phyloP scores from a whole-genome alignment of 2,329 filamentous ascomycete genomes.

The Cladosporium sp. region DNA sequence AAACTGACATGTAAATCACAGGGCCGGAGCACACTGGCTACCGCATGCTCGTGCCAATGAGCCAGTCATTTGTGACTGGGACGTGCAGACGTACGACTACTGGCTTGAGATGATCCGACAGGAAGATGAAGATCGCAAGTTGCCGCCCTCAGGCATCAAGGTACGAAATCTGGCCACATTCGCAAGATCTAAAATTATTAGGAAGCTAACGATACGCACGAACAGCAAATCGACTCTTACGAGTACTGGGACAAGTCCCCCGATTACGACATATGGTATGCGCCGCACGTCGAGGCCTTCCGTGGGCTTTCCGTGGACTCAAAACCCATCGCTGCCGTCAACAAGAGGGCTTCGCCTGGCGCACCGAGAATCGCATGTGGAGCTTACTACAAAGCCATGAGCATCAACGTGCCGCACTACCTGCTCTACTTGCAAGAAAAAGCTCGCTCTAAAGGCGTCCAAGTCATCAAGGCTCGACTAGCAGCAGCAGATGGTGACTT shows the following conservation, averaged over 20 bases:
- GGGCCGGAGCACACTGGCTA: constrained; percentile 54
- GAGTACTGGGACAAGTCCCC: constrained; percentile 33
- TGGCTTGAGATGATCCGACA: constrained; percentile 41
- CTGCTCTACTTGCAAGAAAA: constrained; percentile 40
- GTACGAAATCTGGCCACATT: constrained; percentile 18
- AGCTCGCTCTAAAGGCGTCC: constrained; percentile 33
- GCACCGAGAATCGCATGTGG: constrained; percentile 30
- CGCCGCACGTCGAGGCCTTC: constrained; percentile 41
- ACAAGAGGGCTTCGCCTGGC: constrained; percentile 28
- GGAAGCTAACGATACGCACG: not conserved
- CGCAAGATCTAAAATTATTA: not conserved
- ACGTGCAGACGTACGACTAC: constrained; percentile 46
- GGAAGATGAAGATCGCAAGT: constrained; percentile 33
- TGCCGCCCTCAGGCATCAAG: constrained; percentile 32
- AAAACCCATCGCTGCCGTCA: constrained; percentile 29
- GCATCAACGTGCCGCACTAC: constrained; percentile 43
- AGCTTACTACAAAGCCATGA: constrained; percentile 39
- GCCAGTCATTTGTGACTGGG: constrained; percentile 44
- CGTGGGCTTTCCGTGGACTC: constrained; percentile 24
- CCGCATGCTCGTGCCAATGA: constrained; percentile 43
- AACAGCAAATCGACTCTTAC: constrained; percentile 27
- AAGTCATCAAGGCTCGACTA: constrained; percentile 35
- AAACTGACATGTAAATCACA: constrained; percentile 23
- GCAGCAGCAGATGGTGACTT: constrained; percentile 35
- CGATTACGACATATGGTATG: constrained; percentile 43